A percentile compares a stretch with the other conserved stretches of the same genome.
Conservation (phyloP, 768 basidiomycete species). For the Cyathus striatus region DNA sequence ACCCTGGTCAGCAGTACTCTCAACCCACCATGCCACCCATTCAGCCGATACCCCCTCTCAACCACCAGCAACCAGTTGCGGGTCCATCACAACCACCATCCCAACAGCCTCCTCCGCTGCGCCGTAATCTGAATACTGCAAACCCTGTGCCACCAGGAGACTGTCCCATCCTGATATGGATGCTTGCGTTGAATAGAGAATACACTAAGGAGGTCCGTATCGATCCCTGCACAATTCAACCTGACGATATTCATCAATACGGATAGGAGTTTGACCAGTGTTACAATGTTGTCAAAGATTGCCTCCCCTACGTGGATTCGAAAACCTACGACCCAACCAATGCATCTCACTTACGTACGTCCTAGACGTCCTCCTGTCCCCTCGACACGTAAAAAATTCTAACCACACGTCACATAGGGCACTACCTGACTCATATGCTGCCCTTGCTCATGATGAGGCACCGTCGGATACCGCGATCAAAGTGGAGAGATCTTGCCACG, state of each 20-base stretch:
- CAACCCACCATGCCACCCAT: too few species aligned
- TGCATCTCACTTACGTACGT: conserved; percentile 66
- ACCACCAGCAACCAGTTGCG: too few species aligned
- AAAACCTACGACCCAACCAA: conserved; percentile 51
- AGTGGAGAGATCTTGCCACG: conserved; percentile 65
- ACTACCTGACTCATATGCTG: conserved; percentile 67
- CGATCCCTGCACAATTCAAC: conserved; percentile 5
- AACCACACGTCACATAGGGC: conserved; percentile 36
- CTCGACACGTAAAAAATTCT: too few species aligned
- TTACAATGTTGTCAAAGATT: conserved; percentile 52
- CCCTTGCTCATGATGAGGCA: conserved; percentile 86
- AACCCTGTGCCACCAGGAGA: conserved; percentile 19
- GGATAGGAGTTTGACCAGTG: conserved; percentile 71
- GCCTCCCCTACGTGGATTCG: conserved; percentile 52
- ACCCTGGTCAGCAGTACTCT: too few species aligned
- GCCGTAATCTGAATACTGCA: neutral
- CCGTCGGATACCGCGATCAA: conserved; percentile 67
- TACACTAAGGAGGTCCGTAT: conserved; percentile 55
- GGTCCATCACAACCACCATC: too few species aligned
- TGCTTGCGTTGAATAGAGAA: conserved; percentile 73
- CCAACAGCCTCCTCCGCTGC: too few species aligned
- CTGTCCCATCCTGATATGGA: conserved; percentile 74
- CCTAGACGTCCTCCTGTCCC: too few species aligned
- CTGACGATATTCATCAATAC: conserved; percentile 8
- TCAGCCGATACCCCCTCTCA: too few species aligned